Evolutionary conservation across 2,329 filamentous ascomycete species (phyloP).

Genomic region (Daldinia sp.): DNA sequence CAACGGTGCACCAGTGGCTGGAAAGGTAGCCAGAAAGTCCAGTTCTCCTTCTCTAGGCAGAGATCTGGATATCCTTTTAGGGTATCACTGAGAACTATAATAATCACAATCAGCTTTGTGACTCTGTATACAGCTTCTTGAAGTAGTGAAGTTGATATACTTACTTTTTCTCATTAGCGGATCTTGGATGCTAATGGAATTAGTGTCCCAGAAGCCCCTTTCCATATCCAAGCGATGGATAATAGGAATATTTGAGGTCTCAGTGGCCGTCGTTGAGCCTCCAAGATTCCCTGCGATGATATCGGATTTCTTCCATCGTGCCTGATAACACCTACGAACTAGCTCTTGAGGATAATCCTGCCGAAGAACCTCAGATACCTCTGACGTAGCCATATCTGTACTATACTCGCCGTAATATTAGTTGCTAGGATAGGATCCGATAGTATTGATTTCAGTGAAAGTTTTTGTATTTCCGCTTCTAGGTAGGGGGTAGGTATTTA

Average conservation of each 20-base stretch:
- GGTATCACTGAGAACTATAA: slow-evolving; percentile 47
- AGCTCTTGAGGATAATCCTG: background rate
- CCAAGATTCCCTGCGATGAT: slow-evolving; percentile 48
- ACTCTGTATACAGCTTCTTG: background rate
- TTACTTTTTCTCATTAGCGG: slow-evolving; percentile 21
- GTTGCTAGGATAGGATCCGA: background rate
- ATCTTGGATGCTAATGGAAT: slow-evolving; percentile 52
- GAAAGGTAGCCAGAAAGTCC: slow-evolving; percentile 52
- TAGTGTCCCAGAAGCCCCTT: slow-evolving; percentile 50
- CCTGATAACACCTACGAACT: background rate
- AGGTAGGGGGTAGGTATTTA: background rate
- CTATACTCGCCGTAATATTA: background rate
- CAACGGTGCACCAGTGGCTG: slow-evolving; percentile 55
- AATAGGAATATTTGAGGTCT: slow-evolving; percentile 48
- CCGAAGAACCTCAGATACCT: no score
- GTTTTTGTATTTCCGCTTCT: background rate
- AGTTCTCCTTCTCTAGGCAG: slow-evolving; percentile 51
- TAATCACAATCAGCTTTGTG: slow-evolving; percentile 42
- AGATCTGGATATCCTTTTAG: slow-evolving; percentile 53
- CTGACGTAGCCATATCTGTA: background rate
- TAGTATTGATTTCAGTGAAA: background rate
- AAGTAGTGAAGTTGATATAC: background rate
- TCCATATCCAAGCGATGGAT: slow-evolving; percentile 48
- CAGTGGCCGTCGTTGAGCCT: slow-evolving; percentile 39
- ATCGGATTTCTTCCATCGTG: slow-evolving; percentile 49